Evolutionary conservation across 169 alveolate species (phyloP), one percentile per base, ranked within the genome.

Genomic region (Cytauxzoon felis): DNA sequence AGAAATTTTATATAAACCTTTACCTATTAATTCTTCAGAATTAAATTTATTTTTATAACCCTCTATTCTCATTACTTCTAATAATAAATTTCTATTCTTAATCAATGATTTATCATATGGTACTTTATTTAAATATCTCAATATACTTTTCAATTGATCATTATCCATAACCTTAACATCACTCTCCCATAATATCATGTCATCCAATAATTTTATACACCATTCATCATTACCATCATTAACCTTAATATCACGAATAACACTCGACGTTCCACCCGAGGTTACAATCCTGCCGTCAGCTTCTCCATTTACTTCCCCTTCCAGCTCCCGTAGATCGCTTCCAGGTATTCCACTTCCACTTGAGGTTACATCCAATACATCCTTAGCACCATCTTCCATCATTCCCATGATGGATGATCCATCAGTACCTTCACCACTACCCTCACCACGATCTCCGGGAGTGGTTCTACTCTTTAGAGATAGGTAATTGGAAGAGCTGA

Each of bases 1-100:
- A 24, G 63, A 64, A 5, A 73, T 70, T 70, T 56, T 73, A 48
- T 73, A 61, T 16, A 73, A 45, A n/a, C 84, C 84, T 48, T 61
- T 73, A 7, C 53, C 60, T n/a, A 73, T 73, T 24, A 73, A 60
- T 29, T 78, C 53, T 41, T 66, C 52, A 0, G 84, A 72, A 24
- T 52, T 56, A 11, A 61, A 47, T 13, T 68, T 79, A 13, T 56
- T 73, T n/a, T 70, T 70, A 41, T 64, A 56, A 21, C 84, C 84
- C 19, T 53, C 60, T 29, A 54, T 68, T 42, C 34, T 61, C 2
- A 73, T 73, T 24, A 64, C 71, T 36, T 62, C 60, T 48, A 52
- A 41, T 21, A 73, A 54, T 4, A 49, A 11, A 40, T 53, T 43
- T n/a, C 65, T 52, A 40, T 73, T 73, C 11, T 38, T 65, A 21